Evolutionary conservation across 1,284 basidiomycete genomes (phyloP), one percentile per base, ranked within the genome.

Genomic region (Peniophora sp.): DNA sequence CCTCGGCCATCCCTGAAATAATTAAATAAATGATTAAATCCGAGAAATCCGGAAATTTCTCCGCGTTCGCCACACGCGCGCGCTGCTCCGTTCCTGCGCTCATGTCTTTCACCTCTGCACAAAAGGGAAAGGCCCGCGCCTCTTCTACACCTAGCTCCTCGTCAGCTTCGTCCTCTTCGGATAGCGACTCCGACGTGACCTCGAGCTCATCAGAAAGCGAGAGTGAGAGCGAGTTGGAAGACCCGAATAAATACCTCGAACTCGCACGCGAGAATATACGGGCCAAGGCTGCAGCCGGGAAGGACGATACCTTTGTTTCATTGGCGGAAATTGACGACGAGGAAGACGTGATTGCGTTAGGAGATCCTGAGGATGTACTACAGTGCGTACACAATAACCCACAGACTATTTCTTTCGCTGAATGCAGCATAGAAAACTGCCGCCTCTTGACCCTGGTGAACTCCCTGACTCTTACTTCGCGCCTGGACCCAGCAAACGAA

Each of bases 401-500:
- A n/a, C n/a, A n/a, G n/a, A n/a, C n/a, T n/a, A n/a, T 50, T 34
- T 10, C 18, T 22, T n/a, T 14, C 47, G 53, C 48, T 55, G 10
- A 52, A 53, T 56, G 32, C 24, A 51, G 49, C 45, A 34, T 56
- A 89, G 83, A 55, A 76, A 77, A 32, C 64, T 91, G 45, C 89
- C 89, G 2, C 60, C 69, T 14, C 68, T 91, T 14, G 72, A 90
- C 60, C 79, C 85, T 47, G 82, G 82, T 44, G 61, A 60, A 10
- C 73, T 86, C 5, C 83, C 83, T 9, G 61, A 65, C 5, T 69
- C 79, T 3, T 91, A 91, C 62, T 77, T 88, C 55, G 71, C 71
- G 41, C 65, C 83, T 47, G 70, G 72, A 27, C 62, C 69, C 27
- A 32, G 27, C 12, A 32, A 32, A 32, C 27, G 27, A 32, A 32